phyloP scores from a whole-genome alignment of 2,329 filamentous ascomycete species.

The Nothopassalora personata region DNA sequence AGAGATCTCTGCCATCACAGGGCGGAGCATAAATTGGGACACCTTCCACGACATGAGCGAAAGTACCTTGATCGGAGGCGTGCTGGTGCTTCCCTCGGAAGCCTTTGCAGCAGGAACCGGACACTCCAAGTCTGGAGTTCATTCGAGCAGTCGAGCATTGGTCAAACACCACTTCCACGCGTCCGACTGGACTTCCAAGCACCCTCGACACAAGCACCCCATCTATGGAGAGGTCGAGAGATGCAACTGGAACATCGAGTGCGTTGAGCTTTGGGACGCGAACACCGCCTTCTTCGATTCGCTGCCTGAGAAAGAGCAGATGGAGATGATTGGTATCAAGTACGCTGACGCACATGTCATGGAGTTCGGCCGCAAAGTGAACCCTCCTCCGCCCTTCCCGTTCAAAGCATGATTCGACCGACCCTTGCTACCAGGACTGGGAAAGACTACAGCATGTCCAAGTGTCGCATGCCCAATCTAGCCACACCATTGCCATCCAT shows the following conservation, averaged over 20 bases:
- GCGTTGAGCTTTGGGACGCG: conserved; percentile 60
- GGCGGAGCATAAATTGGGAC: conserved; percentile 53
- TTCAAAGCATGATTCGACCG: neutral
- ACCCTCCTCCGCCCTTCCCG: neutral
- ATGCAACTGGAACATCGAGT: conserved; percentile 64
- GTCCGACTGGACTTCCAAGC: conserved; percentile 61
- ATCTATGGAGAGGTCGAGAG: conserved; percentile 63
- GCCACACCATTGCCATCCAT: neutral
- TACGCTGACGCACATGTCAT: neutral
- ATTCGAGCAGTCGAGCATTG: conserved; percentile 58
- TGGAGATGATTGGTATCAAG: conserved; percentile 23
- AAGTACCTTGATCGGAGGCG: conserved; percentile 57
- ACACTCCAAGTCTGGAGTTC: conserved; percentile 66
- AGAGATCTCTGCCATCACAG: conserved; percentile 53
- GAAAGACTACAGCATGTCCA: neutral
- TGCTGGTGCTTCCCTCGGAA: conserved; percentile 64
- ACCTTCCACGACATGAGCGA: conserved; percentile 60
- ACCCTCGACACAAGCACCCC: conserved; percentile 62
- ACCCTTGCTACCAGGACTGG: neutral
- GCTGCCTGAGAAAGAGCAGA: conserved; percentile 55
- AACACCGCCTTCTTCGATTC: conserved; percentile 56
- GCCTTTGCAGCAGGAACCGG: conserved; percentile 68
- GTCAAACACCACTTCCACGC: conserved; percentile 72
- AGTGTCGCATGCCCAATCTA: neutral
- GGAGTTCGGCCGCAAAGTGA: neutral